These are phyloP conservation scores for Mycena haematopus DNA, from an alignment of 768 basidiomycete species.

Conservation along the genomic window DNA sequence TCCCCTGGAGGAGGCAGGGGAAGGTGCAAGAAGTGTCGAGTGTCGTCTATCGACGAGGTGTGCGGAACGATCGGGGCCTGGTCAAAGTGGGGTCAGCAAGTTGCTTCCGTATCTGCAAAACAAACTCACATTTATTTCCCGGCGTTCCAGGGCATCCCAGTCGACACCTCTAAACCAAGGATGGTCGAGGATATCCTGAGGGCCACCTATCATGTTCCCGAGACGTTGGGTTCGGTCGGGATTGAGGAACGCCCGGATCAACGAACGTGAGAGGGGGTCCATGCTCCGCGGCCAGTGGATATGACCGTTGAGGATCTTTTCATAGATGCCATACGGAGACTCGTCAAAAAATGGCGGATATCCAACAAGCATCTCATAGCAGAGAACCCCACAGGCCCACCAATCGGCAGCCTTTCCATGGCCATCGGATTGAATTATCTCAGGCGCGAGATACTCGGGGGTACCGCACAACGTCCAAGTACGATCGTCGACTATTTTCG, in stretches of 20 bases:
- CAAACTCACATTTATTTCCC: slow-evolving; percentile 78
- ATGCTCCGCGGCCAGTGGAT: slow-evolving; percentile 92
- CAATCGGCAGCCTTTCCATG: slow-evolving; percentile 99
- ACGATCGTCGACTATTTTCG: slow-evolving; percentile 96
- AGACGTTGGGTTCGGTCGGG: slow-evolving; percentile 91
- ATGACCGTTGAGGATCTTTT: slow-evolving; percentile 90
- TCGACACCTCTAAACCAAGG: slow-evolving; percentile 96
- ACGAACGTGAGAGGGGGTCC: slow-evolving; percentile 87
- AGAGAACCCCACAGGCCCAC: slow-evolving; percentile 98
- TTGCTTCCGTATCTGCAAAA: slow-evolving; percentile 7
- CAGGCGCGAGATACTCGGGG: slow-evolving; percentile 96
- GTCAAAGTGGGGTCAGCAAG: slow-evolving; percentile 13
- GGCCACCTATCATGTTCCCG: slow-evolving; percentile 92
- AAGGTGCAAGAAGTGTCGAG: slow-evolving; percentile 83
- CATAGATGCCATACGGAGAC: slow-evolving; percentile 97
- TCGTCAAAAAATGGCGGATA: slow-evolving; percentile 99
- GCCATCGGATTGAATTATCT: slow-evolving; percentile 97
- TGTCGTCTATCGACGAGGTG: slow-evolving; percentile 81
- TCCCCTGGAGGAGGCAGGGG: slow-evolving; percentile 79
- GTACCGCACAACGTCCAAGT: slow-evolving; percentile 98
- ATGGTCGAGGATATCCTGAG: slow-evolving; percentile 90
- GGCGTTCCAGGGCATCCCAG: slow-evolving; percentile 86
- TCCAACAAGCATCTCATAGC: slow-evolving; percentile 98
- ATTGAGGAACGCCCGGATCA: slow-evolving; percentile 88
- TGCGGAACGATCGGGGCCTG: slow-evolving; percentile 90